Conservation (phyloP, 441 rosid species). For the Pelargonium hybrid region DNA sequence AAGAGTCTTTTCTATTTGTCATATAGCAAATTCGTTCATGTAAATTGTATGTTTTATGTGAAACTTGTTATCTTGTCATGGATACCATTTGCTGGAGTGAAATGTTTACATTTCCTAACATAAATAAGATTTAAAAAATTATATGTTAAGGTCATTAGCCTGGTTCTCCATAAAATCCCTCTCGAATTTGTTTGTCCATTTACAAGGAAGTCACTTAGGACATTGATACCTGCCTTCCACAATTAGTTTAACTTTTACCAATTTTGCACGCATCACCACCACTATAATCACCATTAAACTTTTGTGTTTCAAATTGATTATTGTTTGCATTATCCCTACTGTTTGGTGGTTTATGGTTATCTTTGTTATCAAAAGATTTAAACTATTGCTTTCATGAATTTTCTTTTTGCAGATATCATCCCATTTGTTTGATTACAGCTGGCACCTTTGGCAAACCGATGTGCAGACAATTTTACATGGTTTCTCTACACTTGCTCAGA, state of each 20-base stretch:
- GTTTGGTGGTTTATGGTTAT: constrained; percentile 10
- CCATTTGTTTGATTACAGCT: constrained; percentile 74
- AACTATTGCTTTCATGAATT: constrained; percentile 1
- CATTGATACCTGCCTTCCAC: too few relatives aligned
- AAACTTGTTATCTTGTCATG: background rate
- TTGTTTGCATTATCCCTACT: background rate
- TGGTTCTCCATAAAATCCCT: too few relatives aligned
- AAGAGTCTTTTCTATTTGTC: background rate
- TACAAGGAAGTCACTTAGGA: too few relatives aligned
- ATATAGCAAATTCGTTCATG: background rate
- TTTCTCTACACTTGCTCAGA: constrained; percentile 50
- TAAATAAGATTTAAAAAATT: too few relatives aligned
- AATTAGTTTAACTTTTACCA: too few relatives aligned
- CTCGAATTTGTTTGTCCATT: too few relatives aligned
- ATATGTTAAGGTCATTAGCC: too few relatives aligned
- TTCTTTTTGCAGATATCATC: constrained; percentile 72
- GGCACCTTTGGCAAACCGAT: constrained; percentile 98
- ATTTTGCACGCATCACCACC: too few relatives aligned
- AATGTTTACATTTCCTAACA: background rate
- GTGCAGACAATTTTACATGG: constrained; percentile 74
- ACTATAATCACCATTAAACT: too few relatives aligned
- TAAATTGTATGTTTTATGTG: background rate
- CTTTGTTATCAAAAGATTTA: background rate
- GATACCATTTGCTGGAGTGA: background rate
- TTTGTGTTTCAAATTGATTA: background rate